These are phyloP conservation scores for Aspergillus fijiensis DNA, from an alignment of 2,329 filamentous ascomycete genomes.

Conservation along the genomic window DNA sequence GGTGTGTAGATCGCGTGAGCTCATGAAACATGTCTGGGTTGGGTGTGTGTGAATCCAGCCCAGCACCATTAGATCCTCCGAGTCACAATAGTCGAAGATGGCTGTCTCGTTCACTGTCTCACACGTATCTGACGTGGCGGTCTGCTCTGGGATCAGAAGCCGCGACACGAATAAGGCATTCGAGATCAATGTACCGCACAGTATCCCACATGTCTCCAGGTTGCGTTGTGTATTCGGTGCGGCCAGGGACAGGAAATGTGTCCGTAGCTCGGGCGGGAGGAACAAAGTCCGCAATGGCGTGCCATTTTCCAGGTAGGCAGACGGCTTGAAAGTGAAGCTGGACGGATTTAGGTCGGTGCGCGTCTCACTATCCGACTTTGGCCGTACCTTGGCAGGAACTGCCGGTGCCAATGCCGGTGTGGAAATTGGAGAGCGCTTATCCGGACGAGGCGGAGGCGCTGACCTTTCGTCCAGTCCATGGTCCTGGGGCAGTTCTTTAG, in stretches of 20 bases:
- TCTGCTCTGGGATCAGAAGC: constrained; percentile 87
- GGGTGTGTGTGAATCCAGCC: constrained; percentile 99
- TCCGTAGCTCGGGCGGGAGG: constrained; percentile 72
- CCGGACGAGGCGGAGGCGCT: constrained; percentile 27
- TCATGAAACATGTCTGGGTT: constrained; percentile 97
- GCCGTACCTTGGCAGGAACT: constrained; percentile 28
- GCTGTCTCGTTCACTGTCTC: constrained; percentile 85
- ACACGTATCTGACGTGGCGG: constrained; percentile 86
- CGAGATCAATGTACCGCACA: constrained; percentile 86
- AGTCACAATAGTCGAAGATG: constrained; percentile 86
- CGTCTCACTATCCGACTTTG: constrained; percentile 15
- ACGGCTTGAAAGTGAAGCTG: constrained; percentile 77
- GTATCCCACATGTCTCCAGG: constrained; percentile 91
- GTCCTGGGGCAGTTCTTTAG: constrained; percentile 32
- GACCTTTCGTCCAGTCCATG: constrained; percentile 18
- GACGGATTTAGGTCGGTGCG: constrained; percentile 37
- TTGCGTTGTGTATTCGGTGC: constrained; percentile 74
- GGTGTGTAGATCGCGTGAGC: constrained; percentile 87
- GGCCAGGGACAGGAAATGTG: constrained; percentile 72
- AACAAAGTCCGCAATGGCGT: constrained; percentile 84
- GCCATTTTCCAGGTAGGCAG: constrained; percentile 87
- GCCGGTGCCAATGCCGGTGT: constrained; percentile 21
- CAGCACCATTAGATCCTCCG: constrained; percentile 77
- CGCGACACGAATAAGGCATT: constrained; percentile 90
- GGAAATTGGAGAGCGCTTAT: constrained; percentile 22